Conservation (phyloP, 805 yeast genomes). For the Priceomyces medius region DNA sequence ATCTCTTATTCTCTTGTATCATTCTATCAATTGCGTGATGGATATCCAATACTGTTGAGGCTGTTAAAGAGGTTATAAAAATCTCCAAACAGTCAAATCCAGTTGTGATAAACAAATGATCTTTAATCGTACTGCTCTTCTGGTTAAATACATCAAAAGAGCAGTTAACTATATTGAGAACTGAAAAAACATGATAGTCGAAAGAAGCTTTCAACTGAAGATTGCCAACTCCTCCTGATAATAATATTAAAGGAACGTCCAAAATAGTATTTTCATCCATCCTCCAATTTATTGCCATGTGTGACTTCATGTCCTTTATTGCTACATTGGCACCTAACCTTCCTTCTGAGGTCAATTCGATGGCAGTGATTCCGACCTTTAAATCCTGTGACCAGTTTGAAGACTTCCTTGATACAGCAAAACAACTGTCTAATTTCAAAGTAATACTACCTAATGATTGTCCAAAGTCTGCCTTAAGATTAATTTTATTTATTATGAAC, state of each 20-base stretch:
- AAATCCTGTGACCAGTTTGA: slow-evolving; percentile 71
- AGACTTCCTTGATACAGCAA: slow-evolving; percentile 69
- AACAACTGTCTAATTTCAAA: slow-evolving; percentile 54
- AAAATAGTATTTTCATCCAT: slow-evolving; percentile 37
- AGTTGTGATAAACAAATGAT: slow-evolving; percentile 55
- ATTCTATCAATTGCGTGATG: slow-evolving; percentile 68
- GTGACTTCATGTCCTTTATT: slow-evolving; percentile 49
- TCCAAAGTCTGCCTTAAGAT: slow-evolving; percentile 72
- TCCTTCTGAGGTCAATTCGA: slow-evolving; percentile 63
- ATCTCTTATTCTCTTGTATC: slow-evolving; percentile 66
- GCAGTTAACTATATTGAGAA: slow-evolving; percentile 51
- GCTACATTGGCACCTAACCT: slow-evolving; percentile 73
- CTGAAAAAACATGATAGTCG: slow-evolving; percentile 82
- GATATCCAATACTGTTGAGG: slow-evolving; percentile 79
- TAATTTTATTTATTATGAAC: slow-evolving; percentile 51
- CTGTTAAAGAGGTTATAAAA: slow-evolving; percentile 80
- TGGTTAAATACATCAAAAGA: slow-evolving; percentile 67
- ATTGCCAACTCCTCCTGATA: slow-evolving; percentile 55
- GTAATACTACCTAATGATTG: slow-evolving; percentile 72
- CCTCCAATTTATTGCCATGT: slow-evolving; percentile 74
- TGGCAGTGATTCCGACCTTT: slow-evolving; percentile 54
- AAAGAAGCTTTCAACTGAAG: slow-evolving; percentile 65
- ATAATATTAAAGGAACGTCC: slow-evolving; percentile 65
- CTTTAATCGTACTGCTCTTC: slow-evolving; percentile 54
- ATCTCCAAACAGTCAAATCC: slow-evolving; percentile 54